A percentile compares a stretch with the other conserved stretches of the same genome.
phyloP scores from a whole-genome alignment of 1,284 basidiomycete species.

The Puccinia sorghi region DNA sequence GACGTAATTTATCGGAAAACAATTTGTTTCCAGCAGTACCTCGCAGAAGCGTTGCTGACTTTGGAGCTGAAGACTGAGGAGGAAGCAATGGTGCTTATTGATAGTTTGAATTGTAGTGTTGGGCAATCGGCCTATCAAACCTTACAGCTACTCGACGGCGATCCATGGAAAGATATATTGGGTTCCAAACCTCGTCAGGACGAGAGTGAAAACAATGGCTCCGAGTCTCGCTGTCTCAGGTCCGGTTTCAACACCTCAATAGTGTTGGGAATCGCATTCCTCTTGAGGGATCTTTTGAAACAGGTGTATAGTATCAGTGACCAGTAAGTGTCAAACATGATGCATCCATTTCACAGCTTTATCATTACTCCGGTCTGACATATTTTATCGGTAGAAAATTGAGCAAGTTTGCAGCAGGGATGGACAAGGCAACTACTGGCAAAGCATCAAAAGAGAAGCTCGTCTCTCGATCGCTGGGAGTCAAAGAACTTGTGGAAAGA shows the following conservation, averaged over 20 bases:
- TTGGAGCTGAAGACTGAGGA: conserved; percentile 94
- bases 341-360: not conserved
- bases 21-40: conserved; percentile 79
- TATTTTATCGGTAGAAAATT: conserved; percentile 27
- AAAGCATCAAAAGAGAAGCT: conserved; percentile 26
- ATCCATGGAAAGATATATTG: conserved; percentile 35
- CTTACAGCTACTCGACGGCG: conserved; percentile 55
- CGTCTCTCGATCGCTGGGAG: conserved; percentile 5
- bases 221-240: not conserved
- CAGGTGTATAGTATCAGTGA: conserved; percentile 76
- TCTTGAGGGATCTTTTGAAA: conserved; percentile 81
- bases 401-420: conserved; percentile 20
- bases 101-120: conserved; percentile 74
- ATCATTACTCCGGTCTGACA: not conserved
- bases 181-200: conserved; percentile 59
- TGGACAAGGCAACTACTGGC: conserved; percentile 10
- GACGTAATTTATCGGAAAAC: conserved; percentile 64
- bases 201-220: conserved; percentile 20
- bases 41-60: conserved; percentile 87
- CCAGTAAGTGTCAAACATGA: conserved; percentile 65
- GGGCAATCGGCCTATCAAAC: conserved; percentile 83
- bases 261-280: conserved; percentile 74
- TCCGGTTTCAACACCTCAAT: conserved; percentile 64
- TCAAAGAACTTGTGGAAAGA: conserved; percentile 23
- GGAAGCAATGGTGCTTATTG: conserved; percentile 82